These are phyloP conservation scores for Hypomontagnella submonticulosa DNA, from an alignment of 495 filamentous ascomycete genomes.

Conservation along the genomic window DNA sequence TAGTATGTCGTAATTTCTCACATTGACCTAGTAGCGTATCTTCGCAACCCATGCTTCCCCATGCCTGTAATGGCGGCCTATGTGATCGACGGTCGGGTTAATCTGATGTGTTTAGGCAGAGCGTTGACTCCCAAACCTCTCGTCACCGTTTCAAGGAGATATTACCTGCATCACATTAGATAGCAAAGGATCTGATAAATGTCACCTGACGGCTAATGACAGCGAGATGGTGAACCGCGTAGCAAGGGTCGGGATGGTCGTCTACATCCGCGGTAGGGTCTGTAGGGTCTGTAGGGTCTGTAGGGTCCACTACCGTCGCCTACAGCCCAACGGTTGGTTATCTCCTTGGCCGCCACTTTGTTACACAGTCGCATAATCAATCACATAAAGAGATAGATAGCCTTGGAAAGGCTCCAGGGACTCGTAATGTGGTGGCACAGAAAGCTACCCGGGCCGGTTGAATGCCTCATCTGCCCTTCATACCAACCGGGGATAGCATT, in stretches of 20 bases:
- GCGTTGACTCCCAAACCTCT: slow-evolving; percentile 29
- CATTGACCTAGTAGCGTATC: not conserved
- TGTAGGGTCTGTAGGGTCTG: not conserved
- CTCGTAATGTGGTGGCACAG: slow-evolving; percentile 25
- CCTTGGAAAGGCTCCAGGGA: not conserved
- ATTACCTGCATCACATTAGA: slow-evolving; percentile 42
- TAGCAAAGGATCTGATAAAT: slow-evolving; percentile 39
- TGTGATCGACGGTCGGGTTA: slow-evolving; percentile 45
- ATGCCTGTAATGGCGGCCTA: slow-evolving; percentile 22
- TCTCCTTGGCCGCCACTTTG: slow-evolving; percentile 37
- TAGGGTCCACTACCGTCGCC: slow-evolving; percentile 14
- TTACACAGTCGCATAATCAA: slow-evolving; percentile 44
- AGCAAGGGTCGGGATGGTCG: slow-evolving; percentile 47
- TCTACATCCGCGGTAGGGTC: slow-evolving; percentile 47
- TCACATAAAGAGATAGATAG: slow-evolving; percentile 22
- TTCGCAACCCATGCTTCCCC: slow-evolving; percentile 11
- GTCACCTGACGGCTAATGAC: slow-evolving; percentile 46
- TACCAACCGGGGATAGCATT: slow-evolving; percentile 24
- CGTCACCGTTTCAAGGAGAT: slow-evolving; percentile 39
- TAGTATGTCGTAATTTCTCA: too few relatives aligned
- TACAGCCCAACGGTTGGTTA: slow-evolving; percentile 31
- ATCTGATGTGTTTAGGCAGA: slow-evolving; percentile 35
- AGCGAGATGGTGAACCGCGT: slow-evolving; percentile 41
- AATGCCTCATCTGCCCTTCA: slow-evolving; percentile 23
- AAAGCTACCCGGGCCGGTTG: slow-evolving; percentile 21